phyloP scores from a whole-genome alignment of 169 alveolate genomes.

The Babesia ovata region DNA sequence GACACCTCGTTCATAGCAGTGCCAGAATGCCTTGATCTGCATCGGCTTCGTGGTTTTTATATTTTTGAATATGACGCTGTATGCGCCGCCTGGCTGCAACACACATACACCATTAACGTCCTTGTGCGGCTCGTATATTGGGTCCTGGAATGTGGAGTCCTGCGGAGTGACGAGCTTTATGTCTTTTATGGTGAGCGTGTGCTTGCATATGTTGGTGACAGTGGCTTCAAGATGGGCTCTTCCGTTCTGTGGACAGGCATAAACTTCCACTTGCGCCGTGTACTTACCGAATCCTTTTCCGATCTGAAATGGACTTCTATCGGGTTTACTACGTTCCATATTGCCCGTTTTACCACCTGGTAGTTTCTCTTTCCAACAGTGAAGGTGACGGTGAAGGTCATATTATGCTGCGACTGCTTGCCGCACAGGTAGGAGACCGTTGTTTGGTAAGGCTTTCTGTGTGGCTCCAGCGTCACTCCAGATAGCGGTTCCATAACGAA shows the following conservation, averaged over 20 bases:
- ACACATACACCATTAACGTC: slow-evolving; percentile 22
- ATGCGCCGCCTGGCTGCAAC: slow-evolving; percentile 36
- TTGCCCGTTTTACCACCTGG: slow-evolving; percentile 28
- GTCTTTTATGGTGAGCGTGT: slow-evolving; percentile 20
- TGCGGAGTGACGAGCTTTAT: slow-evolving; percentile 22
- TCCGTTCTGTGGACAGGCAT: slow-evolving; percentile 20
- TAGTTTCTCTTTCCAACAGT: slow-evolving; percentile 18
- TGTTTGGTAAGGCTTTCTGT: slow-evolving; percentile 30
- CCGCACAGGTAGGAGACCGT: slow-evolving; percentile 13
- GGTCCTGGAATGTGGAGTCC: slow-evolving; percentile 2
- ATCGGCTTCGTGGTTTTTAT: background rate
- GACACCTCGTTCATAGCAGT: slow-evolving; percentile 21
- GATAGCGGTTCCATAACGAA: slow-evolving; percentile 10
- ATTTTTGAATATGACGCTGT: slow-evolving; percentile 29
- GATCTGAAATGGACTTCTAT: slow-evolving; percentile 8
- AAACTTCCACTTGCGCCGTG: too few relatives aligned
- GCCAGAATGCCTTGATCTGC: background rate
- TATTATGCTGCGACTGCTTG: slow-evolving; percentile 10
- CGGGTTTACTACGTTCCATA: slow-evolving; percentile 50
- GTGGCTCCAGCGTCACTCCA: slow-evolving; percentile 27
- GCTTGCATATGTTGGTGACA: slow-evolving; percentile 29
- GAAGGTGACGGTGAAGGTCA: slow-evolving; percentile 37
- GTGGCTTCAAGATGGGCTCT: slow-evolving; percentile 34
- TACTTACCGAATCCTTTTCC: slow-evolving; percentile 29
- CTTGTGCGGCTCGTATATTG: background rate